Percentiles rank a stretch among this genome's conserved stretches.
phyloP scores from a whole-genome alignment of 73 alveolate species.

The Tetrahymena borealis region DNA sequence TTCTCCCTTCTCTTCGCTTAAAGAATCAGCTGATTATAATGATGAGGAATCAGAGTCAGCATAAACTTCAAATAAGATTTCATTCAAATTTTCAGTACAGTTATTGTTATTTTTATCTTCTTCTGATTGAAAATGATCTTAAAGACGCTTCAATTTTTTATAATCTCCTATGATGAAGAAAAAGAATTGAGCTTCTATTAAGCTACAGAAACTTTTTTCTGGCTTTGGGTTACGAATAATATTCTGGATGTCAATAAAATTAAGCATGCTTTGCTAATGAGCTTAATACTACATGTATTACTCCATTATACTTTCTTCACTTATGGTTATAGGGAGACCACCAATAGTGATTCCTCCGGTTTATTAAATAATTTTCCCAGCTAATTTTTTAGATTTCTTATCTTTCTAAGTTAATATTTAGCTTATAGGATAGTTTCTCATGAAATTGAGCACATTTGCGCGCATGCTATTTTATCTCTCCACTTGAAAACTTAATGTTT shows the following conservation, averaged over 20 bases:
- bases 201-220: neutral
- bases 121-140: neutral
- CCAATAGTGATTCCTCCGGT: neutral
- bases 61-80: neutral
- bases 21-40: neutral
- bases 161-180: neutral
- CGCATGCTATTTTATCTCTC: neutral
- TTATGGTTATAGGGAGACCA: neutral
- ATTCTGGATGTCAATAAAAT: neutral
- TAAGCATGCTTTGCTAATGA: neutral
- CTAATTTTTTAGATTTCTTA: neutral
- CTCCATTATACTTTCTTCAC: neutral
- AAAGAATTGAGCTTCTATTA: neutral
- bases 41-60: neutral
- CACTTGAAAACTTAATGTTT: neutral
- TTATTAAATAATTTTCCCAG: neutral
- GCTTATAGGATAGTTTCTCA: neutral
- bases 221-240: neutral
- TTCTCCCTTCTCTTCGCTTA: neutral
- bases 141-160: neutral
- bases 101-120: neutral
- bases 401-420: neutral
- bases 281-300: neutral
- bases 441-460: neutral
- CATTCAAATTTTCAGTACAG: neutral